Conservation (phyloP, 2,329 filamentous ascomycete species). For the Alternaria postmessia region DNA sequence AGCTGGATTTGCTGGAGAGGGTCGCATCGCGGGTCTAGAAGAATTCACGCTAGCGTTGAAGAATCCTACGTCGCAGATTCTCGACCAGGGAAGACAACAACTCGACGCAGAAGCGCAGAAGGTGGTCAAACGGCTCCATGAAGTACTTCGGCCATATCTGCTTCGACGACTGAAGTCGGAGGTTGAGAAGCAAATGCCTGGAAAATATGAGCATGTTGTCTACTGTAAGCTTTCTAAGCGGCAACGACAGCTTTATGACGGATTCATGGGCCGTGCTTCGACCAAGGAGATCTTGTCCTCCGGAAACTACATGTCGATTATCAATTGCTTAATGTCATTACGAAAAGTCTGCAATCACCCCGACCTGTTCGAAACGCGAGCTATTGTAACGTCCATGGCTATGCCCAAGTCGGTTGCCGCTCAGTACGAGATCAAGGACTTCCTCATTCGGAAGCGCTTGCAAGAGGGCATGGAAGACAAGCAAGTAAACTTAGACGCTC, state of each 20-base stretch:
- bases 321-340: constrained; percentile 97
- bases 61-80: constrained; percentile 92
- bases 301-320: constrained; percentile 96
- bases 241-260: constrained; percentile 94
- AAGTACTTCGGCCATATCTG: constrained; percentile 90
- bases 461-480: constrained; percentile 69
- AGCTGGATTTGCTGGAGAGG: constrained; percentile 80
- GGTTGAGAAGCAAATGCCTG: constrained; percentile 99
- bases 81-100: constrained; percentile 91
- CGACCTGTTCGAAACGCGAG: constrained; percentile 92
- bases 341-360: constrained; percentile 99
- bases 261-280: constrained; percentile 89
- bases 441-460: constrained; percentile 71
- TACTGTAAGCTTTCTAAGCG: constrained; percentile 95
- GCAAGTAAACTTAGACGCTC: constrained; percentile 74
- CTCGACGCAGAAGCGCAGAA: constrained; percentile 93
- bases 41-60: constrained; percentile 98
- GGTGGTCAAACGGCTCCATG: constrained; percentile 92
- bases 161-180: constrained; percentile 91
- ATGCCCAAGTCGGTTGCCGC: constrained; percentile 82
- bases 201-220: constrained; percentile 96
- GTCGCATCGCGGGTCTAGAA: constrained; percentile 91
- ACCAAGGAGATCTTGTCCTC: constrained; percentile 88
- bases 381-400: constrained; percentile 95
- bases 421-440: constrained; percentile 76